Base-by-base conservation (phyloP, 257 asterid species). In the Gynochthodes officinalis region DNA sequence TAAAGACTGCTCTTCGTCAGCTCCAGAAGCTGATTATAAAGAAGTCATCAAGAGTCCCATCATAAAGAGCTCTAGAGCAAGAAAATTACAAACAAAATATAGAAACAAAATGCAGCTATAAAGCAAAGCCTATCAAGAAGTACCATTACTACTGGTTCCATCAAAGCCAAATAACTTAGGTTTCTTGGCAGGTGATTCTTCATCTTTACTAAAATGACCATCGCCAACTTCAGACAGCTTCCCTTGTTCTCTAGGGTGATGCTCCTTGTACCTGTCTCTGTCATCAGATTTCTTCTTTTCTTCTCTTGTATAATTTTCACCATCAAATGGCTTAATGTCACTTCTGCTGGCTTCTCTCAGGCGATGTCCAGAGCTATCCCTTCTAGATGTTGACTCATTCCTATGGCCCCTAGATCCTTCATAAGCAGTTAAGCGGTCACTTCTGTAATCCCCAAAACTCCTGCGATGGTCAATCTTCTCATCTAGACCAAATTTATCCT, bases 151-250 rank as follows among this genome's bases (percentile, higher is more conserved):
- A 23, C 69, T 78, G 65, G 59, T 35, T 32, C 65, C 76, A 61
- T 72, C 87, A 19, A 64, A 61, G 85, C 75, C 61, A 58, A 73
- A 82, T 71, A 84, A 27, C 81, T 83, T 91, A n/a, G 90, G 75
- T 74, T 87, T 93, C 83, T 88, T 91, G 62, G 90, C 82, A 43
- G 79, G 71, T 61, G 86, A 71, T 64, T 77, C 91, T 55, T 84
- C 81, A 74, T 76, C 86, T 74, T 85, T 83, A 67, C 74, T 49
- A 48, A 75, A 78, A 46, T 37, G 68, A 55, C 62, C 52, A 11
- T 74, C 77, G 65, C 30, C 78, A 54, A 75, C 87, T 67, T 78
- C 91, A 79, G 73, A 73, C 49, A 52, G 74, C 70, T 79, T 85
- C 77, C 75, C 81, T 59, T 73, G 50, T 59, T 80, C 85, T 73